phyloP scores from a whole-genome alignment of 1,284 basidiomycete genomes.

The Melampsora americana region DNA sequence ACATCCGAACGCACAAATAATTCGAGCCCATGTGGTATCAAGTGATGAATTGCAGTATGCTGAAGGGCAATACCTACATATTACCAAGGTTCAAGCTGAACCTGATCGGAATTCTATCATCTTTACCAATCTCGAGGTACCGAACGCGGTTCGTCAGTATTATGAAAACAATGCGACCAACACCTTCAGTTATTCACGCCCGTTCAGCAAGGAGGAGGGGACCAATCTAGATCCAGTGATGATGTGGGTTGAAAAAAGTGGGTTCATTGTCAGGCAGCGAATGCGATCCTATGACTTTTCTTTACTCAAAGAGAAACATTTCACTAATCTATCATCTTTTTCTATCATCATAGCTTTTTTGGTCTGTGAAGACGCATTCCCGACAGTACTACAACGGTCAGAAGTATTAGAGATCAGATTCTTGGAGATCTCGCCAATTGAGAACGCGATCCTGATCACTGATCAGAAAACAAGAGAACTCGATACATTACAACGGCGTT shows the following conservation, averaged over 20 bases:
- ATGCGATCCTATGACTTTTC: conserved; percentile 40
- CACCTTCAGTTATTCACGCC: conserved; percentile 65
- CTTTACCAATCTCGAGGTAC: conserved; percentile 80
- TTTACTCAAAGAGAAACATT: background rate
- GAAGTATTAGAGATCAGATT: conserved; percentile 75
- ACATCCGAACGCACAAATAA: conserved; percentile 77
- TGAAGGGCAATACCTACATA: conserved; percentile 69
- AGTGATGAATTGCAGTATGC: conserved; percentile 75
- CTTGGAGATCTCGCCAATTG: conserved; percentile 79
- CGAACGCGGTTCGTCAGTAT: conserved; percentile 73
- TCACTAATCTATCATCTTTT: background rate
- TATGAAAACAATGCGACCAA: conserved; percentile 69
- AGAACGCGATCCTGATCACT: conserved; percentile 77
- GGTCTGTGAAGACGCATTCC: conserved; percentile 74
- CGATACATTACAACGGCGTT: conserved; percentile 66
- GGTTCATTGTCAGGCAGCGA: conserved; percentile 62
- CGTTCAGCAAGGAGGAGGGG: conserved; percentile 63
- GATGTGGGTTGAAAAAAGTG: conserved; percentile 59
- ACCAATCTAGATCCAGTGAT: conserved; percentile 51
- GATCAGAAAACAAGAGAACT: conserved; percentile 73
- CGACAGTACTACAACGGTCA: conserved; percentile 82
- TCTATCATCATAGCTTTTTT: conserved; percentile 37
- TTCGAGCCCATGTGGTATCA: conserved; percentile 73
- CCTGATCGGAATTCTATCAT: conserved; percentile 73
- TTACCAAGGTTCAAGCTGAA: conserved; percentile 78